Percentiles rank a stretch among this genome's conserved stretches.
Evolutionary conservation across 331 rosid species (phyloP).

Genomic region (Arachis monticola): DNA sequence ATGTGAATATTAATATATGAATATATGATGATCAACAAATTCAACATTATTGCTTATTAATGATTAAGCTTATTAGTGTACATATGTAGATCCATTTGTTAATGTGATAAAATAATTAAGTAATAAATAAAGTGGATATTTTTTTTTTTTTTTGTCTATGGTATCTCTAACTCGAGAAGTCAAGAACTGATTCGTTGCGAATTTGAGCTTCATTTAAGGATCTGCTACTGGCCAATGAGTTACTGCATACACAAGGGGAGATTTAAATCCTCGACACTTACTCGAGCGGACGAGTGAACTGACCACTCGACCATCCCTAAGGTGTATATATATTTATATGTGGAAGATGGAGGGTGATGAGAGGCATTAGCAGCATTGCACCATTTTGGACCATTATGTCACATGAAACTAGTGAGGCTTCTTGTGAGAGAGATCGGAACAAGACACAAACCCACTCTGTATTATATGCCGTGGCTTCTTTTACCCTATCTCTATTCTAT

Average conservation of each 20-base stretch:
- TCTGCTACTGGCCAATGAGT: no score
- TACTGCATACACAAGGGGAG: no score
- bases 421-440: neutral
- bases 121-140: no score
- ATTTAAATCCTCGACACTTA: no score
- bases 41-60: neutral
- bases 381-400: slow-evolving; percentile 40
- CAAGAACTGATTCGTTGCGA: no score
- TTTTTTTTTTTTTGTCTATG: no score
- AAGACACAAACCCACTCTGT: neutral
- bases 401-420: slow-evolving; percentile 19
- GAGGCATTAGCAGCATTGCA: slow-evolving; percentile 7
- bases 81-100: slow-evolving; percentile 4
- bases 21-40: neutral
- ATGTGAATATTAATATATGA: no score
- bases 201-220: no score
- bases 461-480: slow-evolving; percentile 26
- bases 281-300: no score
- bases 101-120: slow-evolving; percentile 1
- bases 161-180: no score
- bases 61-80: neutral
- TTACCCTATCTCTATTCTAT: slow-evolving; percentile 4
- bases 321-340: neutral
- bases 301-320: no score
- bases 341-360: slow-evolving; percentile 32